Base-by-base conservation (phyloP, 2,329 filamentous ascomycete species). In the Fusarium tricinctum region DNA sequence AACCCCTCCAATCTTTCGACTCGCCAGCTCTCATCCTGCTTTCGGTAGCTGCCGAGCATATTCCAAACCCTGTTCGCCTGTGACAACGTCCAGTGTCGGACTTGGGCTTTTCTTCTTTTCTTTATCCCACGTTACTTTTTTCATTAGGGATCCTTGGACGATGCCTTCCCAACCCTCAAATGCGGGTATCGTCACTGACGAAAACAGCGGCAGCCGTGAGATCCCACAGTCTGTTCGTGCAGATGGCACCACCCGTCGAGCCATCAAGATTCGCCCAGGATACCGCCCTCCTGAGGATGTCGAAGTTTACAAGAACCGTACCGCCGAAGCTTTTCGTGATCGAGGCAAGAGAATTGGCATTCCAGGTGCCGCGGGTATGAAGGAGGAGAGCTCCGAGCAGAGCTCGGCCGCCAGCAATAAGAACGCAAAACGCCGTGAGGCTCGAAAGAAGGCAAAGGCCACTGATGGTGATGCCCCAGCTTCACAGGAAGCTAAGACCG, bases 281-380 rank as follows among this genome's bases (percentile, higher is more conserved):
- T 99, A 97, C 81, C 90, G 90, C 33, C 97, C 96, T 2, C 93
- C 94, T 1, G 96, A 99, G 81, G 96, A 99, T 80, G 91, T 98
- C 68, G 94, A 97, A 77, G 85, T 97, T 45, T 99, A 99, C 86
- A 97, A 94, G 83, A 97, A 97, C 80, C 90, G 92, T 58, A 94
- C 91, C 2, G 94, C 94, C 49, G 92, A 96, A 77, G 89, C 88
- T 49, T 97, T 92, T 82, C 93, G 93, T 76, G 93, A 88, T 72
- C 89, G 93, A 66, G 89, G 87, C 59, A 82, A 77, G 79, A 58
- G 91, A 87, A 76, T 79, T 22, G 80, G 80, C 22, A 86, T 97
- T 6, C 92, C 93, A 6, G 95, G 95, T 23, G 92, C 93, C 2
- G 87, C 87, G 46, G 85, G 86, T 7, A 71, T 87, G 51, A 79